phyloP scores from a whole-genome alignment of 225 moss, liverwort and hornwort species.

The Ulota crispa region DNA sequence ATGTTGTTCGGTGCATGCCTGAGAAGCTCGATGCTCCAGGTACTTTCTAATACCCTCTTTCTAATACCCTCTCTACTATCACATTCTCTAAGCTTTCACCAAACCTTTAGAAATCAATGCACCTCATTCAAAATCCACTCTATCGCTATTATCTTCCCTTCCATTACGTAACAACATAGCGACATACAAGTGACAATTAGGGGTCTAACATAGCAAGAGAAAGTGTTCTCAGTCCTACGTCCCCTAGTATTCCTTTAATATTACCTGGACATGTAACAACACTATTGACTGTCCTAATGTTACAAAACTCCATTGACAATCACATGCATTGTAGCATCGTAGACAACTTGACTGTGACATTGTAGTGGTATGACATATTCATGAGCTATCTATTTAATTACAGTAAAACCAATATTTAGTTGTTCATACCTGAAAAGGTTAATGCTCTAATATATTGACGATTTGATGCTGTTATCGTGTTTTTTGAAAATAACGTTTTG shows the following conservation, averaged over 20 bases:
- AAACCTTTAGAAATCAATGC: background rate
- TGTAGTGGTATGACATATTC: background rate
- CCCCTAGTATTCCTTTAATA: background rate
- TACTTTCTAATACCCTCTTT: background rate
- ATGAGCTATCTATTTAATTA: background rate
- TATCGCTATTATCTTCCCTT: background rate
- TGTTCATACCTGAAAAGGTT: background rate
- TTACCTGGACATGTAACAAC: background rate
- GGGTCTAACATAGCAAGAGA: background rate
- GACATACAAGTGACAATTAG: background rate
- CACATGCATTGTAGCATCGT: background rate
- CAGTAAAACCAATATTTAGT: background rate
- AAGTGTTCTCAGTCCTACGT: background rate
- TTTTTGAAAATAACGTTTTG: background rate
- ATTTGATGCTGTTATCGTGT: background rate
- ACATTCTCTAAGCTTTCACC: background rate
- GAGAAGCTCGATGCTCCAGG: constrained; percentile 71
- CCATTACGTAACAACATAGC: background rate
- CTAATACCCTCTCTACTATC: background rate
- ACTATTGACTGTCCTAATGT: background rate
- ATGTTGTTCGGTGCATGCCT: constrained; percentile 48
- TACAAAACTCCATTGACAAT: background rate
- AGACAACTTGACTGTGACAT: background rate
- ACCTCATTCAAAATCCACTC: background rate
- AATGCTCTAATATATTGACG: background rate